Percentiles rank a stretch among this genome's conserved stretches.
Evolutionary conservation across 768 basidiomycete species (phyloP).

Genomic region (Suillus americanus): DNA sequence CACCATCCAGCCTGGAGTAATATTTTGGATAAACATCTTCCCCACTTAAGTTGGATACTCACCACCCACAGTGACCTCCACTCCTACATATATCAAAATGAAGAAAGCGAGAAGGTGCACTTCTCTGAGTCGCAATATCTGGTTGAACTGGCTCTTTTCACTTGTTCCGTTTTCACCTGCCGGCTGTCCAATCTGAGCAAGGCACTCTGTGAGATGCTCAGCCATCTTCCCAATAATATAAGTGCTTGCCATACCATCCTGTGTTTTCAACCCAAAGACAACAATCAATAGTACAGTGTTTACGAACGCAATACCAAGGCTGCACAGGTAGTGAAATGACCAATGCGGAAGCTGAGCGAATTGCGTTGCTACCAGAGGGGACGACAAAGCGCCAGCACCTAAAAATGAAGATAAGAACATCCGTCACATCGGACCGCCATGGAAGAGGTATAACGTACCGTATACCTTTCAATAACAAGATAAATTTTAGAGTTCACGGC

Average conservation of each 20-base stretch:
- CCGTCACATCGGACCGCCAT: background rate
- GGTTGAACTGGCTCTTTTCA: slow-evolving; percentile 42
- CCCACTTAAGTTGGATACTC: background rate
- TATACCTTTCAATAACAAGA: background rate
- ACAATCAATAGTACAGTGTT: slow-evolving; percentile 50
- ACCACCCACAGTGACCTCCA: slow-evolving; percentile 53
- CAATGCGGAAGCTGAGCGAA: slow-evolving; percentile 40
- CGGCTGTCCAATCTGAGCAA: slow-evolving; percentile 35
- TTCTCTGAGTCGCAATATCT: slow-evolving; percentile 41
- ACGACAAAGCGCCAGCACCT: slow-evolving; percentile 49
- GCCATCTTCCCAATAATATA: background rate
- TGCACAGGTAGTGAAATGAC: slow-evolving; percentile 46
- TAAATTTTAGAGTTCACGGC: background rate
- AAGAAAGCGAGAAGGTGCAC: slow-evolving; percentile 50
- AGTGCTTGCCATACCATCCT: slow-evolving; percentile 51
- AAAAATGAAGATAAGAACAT: background rate
- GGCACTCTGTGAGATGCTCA: slow-evolving; percentile 31
- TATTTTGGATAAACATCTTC: background rate
- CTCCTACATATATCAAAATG: slow-evolving; percentile 47
- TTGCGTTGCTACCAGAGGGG: slow-evolving; percentile 56
- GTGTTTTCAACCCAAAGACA: slow-evolving; percentile 64
- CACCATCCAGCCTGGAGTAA: slow-evolving; percentile 60
- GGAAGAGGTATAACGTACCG: background rate
- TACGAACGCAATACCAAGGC: slow-evolving; percentile 61
- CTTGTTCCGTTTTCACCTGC: slow-evolving; percentile 19